Conservation (phyloP, 768 basidiomycete species). For the Lepiota venenata region DNA sequence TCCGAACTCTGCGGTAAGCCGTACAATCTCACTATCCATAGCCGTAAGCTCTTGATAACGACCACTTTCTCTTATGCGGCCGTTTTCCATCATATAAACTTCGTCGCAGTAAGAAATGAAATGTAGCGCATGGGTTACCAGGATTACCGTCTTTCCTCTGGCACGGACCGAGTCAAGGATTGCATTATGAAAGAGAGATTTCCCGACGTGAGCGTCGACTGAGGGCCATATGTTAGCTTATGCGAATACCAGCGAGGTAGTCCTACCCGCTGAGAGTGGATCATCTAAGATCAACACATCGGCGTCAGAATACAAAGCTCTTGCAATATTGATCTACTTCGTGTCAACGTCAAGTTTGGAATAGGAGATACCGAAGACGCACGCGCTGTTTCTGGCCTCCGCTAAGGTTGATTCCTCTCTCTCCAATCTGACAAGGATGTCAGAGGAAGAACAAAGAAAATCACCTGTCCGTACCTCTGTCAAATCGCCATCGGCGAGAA, state of each 20-base stretch:
- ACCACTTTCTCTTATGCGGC: conserved; percentile 70
- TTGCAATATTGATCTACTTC: conserved; percentile 59
- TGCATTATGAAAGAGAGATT: conserved; percentile 64
- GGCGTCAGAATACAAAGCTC: conserved; percentile 64
- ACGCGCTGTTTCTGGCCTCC: conserved; percentile 68
- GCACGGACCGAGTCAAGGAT: conserved; percentile 40
- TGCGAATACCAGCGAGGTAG: neutral
- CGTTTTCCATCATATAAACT: conserved; percentile 70
- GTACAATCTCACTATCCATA: conserved; percentile 49
- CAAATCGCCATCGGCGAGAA: conserved; percentile 66
- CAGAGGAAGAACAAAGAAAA: neutral
- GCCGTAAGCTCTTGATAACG: conserved; percentile 50
- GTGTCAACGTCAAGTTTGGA: neutral
- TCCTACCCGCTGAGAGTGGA: conserved; percentile 57
- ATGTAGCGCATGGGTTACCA: conserved; percentile 87
- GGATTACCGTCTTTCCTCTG: conserved; percentile 65
- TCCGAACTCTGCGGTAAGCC: conserved; percentile 60
- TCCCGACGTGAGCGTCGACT: conserved; percentile 78
- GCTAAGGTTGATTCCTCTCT: conserved; percentile 64
- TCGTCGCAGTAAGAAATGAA: conserved; percentile 81
- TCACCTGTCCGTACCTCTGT: conserved; percentile 49
- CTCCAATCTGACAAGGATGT: conserved; percentile 48
- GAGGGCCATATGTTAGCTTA: conserved; percentile 14
- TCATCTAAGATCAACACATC: conserved; percentile 64
- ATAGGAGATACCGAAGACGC: conserved; percentile 9